These are phyloP conservation scores for Naganishia antarctica DNA, from an alignment of 768 basidiomycete genomes.

Conservation along the genomic window DNA sequence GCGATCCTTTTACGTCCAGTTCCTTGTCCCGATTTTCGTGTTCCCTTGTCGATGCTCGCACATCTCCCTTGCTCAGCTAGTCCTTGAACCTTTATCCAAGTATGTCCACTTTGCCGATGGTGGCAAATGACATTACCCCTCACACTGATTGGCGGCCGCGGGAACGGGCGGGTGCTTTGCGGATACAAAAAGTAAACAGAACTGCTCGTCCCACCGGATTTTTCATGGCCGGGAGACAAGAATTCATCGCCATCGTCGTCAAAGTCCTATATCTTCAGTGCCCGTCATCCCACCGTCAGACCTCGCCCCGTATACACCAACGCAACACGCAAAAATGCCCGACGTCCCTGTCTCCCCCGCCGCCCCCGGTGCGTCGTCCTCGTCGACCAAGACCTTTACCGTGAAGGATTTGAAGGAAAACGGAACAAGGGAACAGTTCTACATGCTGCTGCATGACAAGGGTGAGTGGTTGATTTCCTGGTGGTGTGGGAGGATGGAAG, in stretches of 20 bases:
- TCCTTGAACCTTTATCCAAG: too few species aligned
- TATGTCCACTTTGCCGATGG: too few species aligned
- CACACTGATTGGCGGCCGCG: conserved; percentile 16
- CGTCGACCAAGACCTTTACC: conserved; percentile 42
- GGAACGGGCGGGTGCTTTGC: background rate
- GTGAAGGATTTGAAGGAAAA: conserved; percentile 71
- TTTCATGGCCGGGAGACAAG: background rate
- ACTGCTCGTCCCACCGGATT: background rate
- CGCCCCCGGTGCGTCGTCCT: conserved; percentile 6
- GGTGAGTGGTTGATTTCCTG: conserved; percentile 53
- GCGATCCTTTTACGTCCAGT: too few species aligned
- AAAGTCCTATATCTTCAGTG: background rate
- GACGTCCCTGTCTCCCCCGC: conserved; percentile 19
- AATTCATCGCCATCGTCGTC: background rate
- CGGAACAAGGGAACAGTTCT: conserved; percentile 69
- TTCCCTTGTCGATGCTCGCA: too few species aligned
- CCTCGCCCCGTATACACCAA: too few species aligned
- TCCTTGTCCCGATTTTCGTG: too few species aligned
- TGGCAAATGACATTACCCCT: background rate
- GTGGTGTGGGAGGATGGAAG: background rate
- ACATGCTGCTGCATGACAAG: conserved; percentile 77
- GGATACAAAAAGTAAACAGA: conserved; percentile 13
- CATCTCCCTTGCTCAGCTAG: too few species aligned
- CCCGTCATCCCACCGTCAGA: too few species aligned
- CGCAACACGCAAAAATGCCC: conserved; percentile 6